These are phyloP conservation scores for Colletotrichum kahawae DNA, from an alignment of 2,329 filamentous ascomycete species.

Conservation along the genomic window DNA sequence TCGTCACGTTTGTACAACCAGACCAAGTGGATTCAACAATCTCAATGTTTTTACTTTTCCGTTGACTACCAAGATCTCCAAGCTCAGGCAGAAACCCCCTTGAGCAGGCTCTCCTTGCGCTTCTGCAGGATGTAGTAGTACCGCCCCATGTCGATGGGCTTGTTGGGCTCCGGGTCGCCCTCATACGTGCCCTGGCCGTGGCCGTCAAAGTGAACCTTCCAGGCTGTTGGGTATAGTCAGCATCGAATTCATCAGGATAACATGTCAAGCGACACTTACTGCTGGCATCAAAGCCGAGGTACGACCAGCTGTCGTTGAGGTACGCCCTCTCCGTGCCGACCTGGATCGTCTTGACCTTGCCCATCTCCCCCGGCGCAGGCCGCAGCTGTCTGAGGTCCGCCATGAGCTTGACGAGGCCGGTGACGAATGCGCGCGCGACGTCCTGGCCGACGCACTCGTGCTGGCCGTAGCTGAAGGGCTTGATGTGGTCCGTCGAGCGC, in stretches of 20 bases:
- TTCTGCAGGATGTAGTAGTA: slow-evolving; percentile 40
- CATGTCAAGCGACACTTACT: slow-evolving; percentile 39
- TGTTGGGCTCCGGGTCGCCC: slow-evolving; percentile 27
- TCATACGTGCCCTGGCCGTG: slow-evolving; percentile 38
- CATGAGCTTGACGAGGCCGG: slow-evolving; percentile 45
- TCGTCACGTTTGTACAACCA: neutral
- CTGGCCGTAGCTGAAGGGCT: slow-evolving; percentile 49
- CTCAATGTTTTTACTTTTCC: neutral
- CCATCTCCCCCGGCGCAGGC: slow-evolving; percentile 50
- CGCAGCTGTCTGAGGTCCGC: slow-evolving; percentile 50
- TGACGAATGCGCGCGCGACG: slow-evolving; percentile 44
- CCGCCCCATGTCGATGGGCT: slow-evolving; percentile 29
- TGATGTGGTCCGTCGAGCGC: slow-evolving; percentile 41
- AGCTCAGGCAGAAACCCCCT: neutral
- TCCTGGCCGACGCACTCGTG: slow-evolving; percentile 51
- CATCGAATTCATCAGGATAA: neutral
- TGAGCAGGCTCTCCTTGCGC: slow-evolving; percentile 28
- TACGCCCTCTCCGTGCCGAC: slow-evolving; percentile 45
- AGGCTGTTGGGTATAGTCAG: slow-evolving; percentile 34
- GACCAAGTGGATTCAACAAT: neutral
- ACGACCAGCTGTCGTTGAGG: slow-evolving; percentile 54
- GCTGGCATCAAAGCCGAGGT: slow-evolving; percentile 47
- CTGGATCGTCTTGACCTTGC: slow-evolving; percentile 47
- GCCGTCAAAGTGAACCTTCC: slow-evolving; percentile 45
- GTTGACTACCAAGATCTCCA: accelerated